A percentile compares a stretch with the other conserved stretches of the same genome.
Conservation (phyloP, 331 rosid genomes). For the Quercus tomentella region DNA sequence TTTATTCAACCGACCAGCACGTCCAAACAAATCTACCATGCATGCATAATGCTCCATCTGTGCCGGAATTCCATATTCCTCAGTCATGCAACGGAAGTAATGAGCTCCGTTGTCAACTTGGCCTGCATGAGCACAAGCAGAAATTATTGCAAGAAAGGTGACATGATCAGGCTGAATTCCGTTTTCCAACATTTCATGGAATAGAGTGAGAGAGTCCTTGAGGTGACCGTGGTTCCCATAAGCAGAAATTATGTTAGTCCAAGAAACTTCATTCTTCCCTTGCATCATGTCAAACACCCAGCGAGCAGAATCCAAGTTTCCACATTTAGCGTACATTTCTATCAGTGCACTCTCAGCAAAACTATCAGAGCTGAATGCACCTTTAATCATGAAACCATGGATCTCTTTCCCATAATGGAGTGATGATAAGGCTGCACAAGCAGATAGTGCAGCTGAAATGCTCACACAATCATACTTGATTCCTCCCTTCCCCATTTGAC, state of each 20-base stretch:
- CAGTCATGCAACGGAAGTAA: slow-evolving; percentile 63
- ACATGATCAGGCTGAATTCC: slow-evolving; percentile 76
- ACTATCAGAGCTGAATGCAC: slow-evolving; percentile 45
- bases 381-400: slow-evolving; percentile 65
- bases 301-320: slow-evolving; percentile 58
- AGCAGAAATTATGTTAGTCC: slow-evolving; percentile 87
- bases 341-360: slow-evolving; percentile 66
- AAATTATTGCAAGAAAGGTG: slow-evolving; percentile 79
- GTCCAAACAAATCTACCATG: slow-evolving; percentile 79
- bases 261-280: slow-evolving; percentile 76
- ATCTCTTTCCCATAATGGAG: slow-evolving; percentile 70
- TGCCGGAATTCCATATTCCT: slow-evolving; percentile 53
- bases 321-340: slow-evolving; percentile 93
- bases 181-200: slow-evolving; percentile 55
- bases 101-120: slow-evolving; percentile 54
- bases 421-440: slow-evolving; percentile 62
- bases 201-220: slow-evolving; percentile 52
- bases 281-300: slow-evolving; percentile 59
- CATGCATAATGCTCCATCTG: slow-evolving; percentile 85
- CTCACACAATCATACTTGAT: slow-evolving; percentile 62
- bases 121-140: slow-evolving; percentile 91
- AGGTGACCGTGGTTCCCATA: slow-evolving; percentile 71
- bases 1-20: slow-evolving; percentile 63
- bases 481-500: slow-evolving; percentile 66
- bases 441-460: slow-evolving; percentile 69